A percentile compares a stretch with the other conserved stretches of the same genome.
These are phyloP conservation scores for Alternaria sp. DNA, from an alignment of 2,329 filamentous ascomycete genomes.

Conservation along the genomic window DNA sequence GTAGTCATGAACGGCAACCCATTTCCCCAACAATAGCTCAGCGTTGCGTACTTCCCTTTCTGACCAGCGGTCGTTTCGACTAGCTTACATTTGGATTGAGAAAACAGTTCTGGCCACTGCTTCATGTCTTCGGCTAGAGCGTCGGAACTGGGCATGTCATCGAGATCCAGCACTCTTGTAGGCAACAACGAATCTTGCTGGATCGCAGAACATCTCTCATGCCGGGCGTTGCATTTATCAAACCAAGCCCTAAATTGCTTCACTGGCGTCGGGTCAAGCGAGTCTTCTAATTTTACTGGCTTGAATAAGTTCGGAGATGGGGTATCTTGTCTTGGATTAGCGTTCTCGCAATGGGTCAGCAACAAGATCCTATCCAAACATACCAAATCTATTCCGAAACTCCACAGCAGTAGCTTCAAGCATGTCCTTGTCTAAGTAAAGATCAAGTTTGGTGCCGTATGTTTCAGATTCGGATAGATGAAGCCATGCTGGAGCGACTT, in stretches of 20 bases:
- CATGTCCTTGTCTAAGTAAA: background rate
- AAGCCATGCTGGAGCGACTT: background rate
- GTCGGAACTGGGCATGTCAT: background rate
- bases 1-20: conserved; percentile 8
- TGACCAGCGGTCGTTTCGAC: background rate
- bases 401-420: background rate
- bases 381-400: background rate
- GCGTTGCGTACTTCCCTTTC: background rate
- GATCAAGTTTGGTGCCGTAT: background rate
- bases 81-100: background rate
- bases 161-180: conserved; percentile 1
- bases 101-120: background rate
- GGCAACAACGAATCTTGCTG: background rate
- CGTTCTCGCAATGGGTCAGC: background rate
- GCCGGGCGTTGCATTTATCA: background rate
- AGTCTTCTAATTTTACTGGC: background rate
- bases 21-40: conserved; percentile 15
- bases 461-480: background rate
- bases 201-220: background rate
- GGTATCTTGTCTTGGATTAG: background rate
- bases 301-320: background rate
- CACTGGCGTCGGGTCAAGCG: background rate
- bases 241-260: background rate
- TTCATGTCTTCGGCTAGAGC: background rate
- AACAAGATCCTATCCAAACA: background rate